A percentile compares a stretch with the other conserved stretches of the same genome.
Evolutionary conservation across 176 grass and related monocot genomes (phyloP).

Genomic region (Triticum dicoccoides): DNA sequence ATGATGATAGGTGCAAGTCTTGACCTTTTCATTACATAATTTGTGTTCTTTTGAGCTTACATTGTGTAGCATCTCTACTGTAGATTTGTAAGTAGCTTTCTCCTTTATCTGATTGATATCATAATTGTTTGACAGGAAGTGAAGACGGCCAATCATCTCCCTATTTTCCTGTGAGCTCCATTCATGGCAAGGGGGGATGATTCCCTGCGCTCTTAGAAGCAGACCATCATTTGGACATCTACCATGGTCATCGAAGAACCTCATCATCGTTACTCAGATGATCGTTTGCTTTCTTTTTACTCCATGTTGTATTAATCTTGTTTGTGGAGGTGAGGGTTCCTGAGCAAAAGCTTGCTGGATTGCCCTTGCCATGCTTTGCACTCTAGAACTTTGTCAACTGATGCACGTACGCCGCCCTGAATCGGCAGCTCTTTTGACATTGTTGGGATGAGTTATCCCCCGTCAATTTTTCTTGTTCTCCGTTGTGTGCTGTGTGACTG

Average conservation of each 20-base stretch:
- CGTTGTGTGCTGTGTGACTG: constrained; percentile 33
- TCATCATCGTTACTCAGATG: constrained; percentile 21
- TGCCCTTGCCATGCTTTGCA: constrained; percentile 34
- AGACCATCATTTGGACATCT: constrained; percentile 31
- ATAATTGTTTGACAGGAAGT: constrained; percentile 42
- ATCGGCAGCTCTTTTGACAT: constrained; percentile 1
- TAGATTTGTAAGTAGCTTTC: background rate
- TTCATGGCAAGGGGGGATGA: constrained; percentile 16
- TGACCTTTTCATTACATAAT: background rate
- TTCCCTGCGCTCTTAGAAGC: constrained; percentile 10
- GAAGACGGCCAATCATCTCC: constrained; percentile 21
- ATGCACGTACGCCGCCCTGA: constrained; percentile 20
- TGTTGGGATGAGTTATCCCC: constrained; percentile 25
- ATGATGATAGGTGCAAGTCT: background rate
- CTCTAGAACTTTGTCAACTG: constrained; percentile 12
- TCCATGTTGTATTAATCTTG: constrained; percentile 37
- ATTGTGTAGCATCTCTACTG: background rate
- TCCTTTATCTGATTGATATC: constrained; percentile 24
- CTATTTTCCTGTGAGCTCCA: constrained; percentile 15
- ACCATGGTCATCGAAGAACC: constrained; percentile 1
- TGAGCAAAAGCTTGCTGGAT: constrained; percentile 18
- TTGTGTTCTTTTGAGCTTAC: background rate
- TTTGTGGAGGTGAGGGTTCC: constrained; percentile 33
- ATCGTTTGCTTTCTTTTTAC: constrained; percentile 24
- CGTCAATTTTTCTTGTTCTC: constrained; percentile 29